Conservation (phyloP, 441 rosid genomes). For the Populus tomentosa region DNA sequence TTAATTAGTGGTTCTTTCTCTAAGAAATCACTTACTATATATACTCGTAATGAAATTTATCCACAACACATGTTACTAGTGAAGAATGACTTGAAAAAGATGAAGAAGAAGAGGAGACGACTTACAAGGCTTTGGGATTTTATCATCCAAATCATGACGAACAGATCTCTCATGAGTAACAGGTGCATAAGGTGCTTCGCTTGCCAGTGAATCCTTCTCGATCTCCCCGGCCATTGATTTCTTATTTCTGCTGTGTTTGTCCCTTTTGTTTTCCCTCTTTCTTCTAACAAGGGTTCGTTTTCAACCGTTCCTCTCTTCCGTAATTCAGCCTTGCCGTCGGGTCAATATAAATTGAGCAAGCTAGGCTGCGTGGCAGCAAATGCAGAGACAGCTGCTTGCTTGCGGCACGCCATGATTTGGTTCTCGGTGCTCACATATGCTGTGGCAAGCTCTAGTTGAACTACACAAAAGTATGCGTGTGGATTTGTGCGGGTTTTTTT, state of each 20-base stretch:
- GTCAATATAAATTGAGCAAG: not conserved
- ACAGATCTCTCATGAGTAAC: slow-evolving; percentile 56
- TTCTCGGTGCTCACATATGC: not conserved
- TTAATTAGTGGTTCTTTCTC: no score
- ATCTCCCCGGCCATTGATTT: slow-evolving; percentile 18
- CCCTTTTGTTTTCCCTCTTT: not conserved
- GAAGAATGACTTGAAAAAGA: not conserved
- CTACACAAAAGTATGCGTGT: no score
- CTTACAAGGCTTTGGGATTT: slow-evolving; percentile 68
- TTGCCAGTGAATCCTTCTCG: slow-evolving; percentile 51
- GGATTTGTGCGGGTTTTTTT: no score
- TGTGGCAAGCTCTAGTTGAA: not conserved
- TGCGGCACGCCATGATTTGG: not conserved
- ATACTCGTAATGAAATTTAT: no score
- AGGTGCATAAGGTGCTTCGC: slow-evolving; percentile 64
- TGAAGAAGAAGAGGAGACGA: not conserved
- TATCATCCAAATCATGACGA: slow-evolving; percentile 53
- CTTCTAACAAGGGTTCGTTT: not conserved
- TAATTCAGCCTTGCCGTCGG: not conserved
- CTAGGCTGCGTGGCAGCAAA: slow-evolving; percentile 22
- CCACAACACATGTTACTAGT: no score
- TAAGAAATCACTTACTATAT: no score
- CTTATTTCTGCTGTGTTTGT: not conserved
- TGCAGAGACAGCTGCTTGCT: slow-evolving; percentile 14
- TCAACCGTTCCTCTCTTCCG: not conserved